Conservation (phyloP, 2,329 filamentous ascomycete genomes). For the Verticillium tricorpus region DNA sequence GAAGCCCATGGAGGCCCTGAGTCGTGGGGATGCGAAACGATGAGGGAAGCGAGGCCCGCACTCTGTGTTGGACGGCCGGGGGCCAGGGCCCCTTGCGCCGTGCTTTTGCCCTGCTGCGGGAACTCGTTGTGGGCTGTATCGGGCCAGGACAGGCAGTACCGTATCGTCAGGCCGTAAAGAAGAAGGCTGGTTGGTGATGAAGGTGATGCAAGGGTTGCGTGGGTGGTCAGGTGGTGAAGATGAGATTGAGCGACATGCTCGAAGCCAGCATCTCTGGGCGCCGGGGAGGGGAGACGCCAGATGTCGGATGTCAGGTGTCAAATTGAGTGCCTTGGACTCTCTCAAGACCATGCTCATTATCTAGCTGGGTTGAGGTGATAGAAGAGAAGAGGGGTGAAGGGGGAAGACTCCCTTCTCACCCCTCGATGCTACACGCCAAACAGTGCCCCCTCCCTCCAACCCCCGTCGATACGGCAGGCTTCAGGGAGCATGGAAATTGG, state of each 20-base stretch:
- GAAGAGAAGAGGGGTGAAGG: too few relatives aligned
- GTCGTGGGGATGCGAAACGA: not conserved
- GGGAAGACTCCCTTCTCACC: too few relatives aligned
- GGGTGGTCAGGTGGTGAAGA: not conserved
- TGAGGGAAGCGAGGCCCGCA: not conserved
- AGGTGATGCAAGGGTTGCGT: not conserved
- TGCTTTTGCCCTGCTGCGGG: not conserved
- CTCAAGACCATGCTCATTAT: not conserved
- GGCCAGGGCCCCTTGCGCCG: not conserved
- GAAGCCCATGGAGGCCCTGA: not conserved
- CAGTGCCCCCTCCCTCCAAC: too few relatives aligned
- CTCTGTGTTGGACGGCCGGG: not conserved
- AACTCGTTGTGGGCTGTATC: not conserved
- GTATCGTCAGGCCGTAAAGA: too few relatives aligned
- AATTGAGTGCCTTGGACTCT: not conserved
- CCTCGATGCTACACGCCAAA: too few relatives aligned
- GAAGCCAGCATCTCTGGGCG: not conserved
- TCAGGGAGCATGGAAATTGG: too few relatives aligned
- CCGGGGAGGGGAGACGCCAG: not conserved
- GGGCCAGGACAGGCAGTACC: not conserved
- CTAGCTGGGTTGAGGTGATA: too few relatives aligned
- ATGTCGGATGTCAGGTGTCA: not conserved
- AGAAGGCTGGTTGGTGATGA: not conserved
- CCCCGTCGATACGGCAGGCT: too few relatives aligned
- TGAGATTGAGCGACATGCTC: not conserved